Evolutionary conservation across 2,329 filamentous ascomycete genomes (phyloP).

Genomic region (Trichoderma citrinoviride): DNA sequence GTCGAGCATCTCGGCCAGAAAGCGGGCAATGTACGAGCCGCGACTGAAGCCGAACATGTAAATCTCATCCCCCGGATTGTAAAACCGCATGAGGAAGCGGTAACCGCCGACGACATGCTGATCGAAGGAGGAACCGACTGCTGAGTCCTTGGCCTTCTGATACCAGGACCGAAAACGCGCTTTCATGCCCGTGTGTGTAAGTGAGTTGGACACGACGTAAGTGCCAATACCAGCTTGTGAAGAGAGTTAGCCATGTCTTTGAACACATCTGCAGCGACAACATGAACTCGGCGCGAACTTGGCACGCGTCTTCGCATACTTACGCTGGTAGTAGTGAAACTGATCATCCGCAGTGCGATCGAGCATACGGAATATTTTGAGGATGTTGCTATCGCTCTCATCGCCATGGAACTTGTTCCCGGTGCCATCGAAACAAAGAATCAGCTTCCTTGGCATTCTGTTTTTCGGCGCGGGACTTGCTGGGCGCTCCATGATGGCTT

Average conservation of each 20-base stretch:
- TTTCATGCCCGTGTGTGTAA: conserved; percentile 55
- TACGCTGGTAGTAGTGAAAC: conserved; percentile 63
- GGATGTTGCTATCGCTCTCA: conserved; percentile 62
- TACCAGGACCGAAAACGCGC: conserved; percentile 65
- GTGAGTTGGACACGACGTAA: conserved; percentile 61
- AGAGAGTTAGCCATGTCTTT: conserved; percentile 36
- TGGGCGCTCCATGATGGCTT: conserved; percentile 19
- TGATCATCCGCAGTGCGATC: conserved; percentile 62
- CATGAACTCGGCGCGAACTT: background rate
- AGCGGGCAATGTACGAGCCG: conserved; percentile 70
- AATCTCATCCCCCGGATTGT: conserved; percentile 61
- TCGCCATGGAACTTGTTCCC: conserved; percentile 63
- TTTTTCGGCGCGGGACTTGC: conserved; percentile 19
- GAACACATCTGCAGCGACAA: conserved; percentile 26
- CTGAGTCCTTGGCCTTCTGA: conserved; percentile 72
- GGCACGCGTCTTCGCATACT: conserved; percentile 28
- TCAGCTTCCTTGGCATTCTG: conserved; percentile 45
- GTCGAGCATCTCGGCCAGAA: conserved; percentile 80
- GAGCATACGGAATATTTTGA: conserved; percentile 69
- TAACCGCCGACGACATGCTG: conserved; percentile 83
- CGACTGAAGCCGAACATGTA: conserved; percentile 74
- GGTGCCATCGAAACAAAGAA: conserved; percentile 63
- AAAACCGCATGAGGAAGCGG: conserved; percentile 73
- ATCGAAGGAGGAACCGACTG: conserved; percentile 75
- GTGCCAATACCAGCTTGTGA: conserved; percentile 65